These are phyloP conservation scores for Cystofilobasidium bisporidii DNA, from an alignment of 768 basidiomycete genomes.

Conservation along the genomic window DNA sequence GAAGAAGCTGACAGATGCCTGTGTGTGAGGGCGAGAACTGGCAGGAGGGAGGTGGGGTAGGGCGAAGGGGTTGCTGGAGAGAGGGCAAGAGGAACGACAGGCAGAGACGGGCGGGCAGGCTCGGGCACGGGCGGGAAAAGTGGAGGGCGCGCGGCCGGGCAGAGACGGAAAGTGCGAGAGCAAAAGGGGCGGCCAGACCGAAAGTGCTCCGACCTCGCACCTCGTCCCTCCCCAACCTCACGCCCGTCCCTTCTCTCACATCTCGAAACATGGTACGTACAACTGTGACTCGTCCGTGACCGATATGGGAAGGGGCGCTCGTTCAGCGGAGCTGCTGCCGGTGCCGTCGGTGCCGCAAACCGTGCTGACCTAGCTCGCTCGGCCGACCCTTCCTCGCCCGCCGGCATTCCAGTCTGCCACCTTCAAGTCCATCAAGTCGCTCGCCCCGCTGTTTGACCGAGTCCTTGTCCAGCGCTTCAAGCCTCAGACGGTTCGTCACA, in stretches of 20 bases:
- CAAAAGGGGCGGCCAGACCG: not conserved
- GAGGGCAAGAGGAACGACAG: too few species aligned
- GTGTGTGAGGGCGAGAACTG: not conserved
- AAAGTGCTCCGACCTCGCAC: too few species aligned
- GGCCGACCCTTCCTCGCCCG: too few species aligned
- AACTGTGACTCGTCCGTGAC: too few species aligned
- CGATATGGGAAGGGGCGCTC: too few species aligned
- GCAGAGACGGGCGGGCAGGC: too few species aligned
- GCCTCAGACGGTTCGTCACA: slow-evolving; percentile 67
- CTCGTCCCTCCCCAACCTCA: not conserved
- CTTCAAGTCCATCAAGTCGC: slow-evolving; percentile 85
- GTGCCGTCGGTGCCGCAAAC: not conserved
- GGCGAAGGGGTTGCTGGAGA: too few species aligned
- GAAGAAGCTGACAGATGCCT: not conserved
- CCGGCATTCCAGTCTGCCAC: slow-evolving; percentile 50
- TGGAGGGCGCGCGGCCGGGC: not conserved
- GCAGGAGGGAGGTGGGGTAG: not conserved
- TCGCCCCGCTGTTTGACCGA: slow-evolving; percentile 87
- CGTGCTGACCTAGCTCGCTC: too few species aligned
- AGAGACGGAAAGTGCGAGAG: not conserved
- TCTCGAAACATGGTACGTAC: too few species aligned
- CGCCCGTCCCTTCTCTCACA: not conserved
- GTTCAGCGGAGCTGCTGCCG: too few species aligned
- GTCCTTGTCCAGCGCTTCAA: slow-evolving; percentile 97
- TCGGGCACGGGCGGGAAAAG: not conserved